These are phyloP conservation scores for Fusarium palustre DNA, from an alignment of 2,329 filamentous ascomycete genomes.

Conservation along the genomic window DNA sequence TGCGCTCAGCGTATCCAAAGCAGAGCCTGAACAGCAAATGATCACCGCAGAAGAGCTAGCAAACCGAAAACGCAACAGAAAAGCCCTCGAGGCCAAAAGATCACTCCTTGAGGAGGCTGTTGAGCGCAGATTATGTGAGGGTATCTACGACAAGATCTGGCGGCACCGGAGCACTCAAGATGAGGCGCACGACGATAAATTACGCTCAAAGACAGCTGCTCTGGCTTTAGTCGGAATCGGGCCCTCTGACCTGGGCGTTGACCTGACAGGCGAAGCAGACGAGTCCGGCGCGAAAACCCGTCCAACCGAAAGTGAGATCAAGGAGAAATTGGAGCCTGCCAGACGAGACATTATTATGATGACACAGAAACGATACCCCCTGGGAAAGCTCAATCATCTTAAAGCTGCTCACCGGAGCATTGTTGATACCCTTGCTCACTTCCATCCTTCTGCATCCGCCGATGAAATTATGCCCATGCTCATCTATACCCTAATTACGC, in stretches of 20 bases:
- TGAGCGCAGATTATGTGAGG: constrained; percentile 85
- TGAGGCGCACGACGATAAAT: constrained; percentile 92
- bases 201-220: constrained; percentile 93
- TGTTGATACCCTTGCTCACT: constrained; percentile 81
- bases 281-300: constrained; percentile 68
- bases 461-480: constrained; percentile 97
- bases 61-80: constrained; percentile 81
- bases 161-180: constrained; percentile 92
- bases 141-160: constrained; percentile 89
- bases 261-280: constrained; percentile 70
- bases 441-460: constrained; percentile 84
- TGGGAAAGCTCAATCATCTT: constrained; percentile 90
- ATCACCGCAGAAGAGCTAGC: constrained; percentile 87
- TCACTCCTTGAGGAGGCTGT: constrained; percentile 88
- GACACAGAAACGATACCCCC: constrained; percentile 86
- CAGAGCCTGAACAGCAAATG: constrained; percentile 79
- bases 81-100: constrained; percentile 81
- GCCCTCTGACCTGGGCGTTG: constrained; percentile 83
- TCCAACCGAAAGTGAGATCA: constrained; percentile 75
- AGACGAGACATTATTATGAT: constrained; percentile 78
- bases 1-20: constrained; percentile 62
- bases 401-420: constrained; percentile 93
- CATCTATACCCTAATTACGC: constrained; percentile 94
- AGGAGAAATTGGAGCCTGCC: constrained; percentile 77
- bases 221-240: constrained; percentile 92